Base-by-base conservation (phyloP, 2,329 filamentous ascomycete genomes). In the Chrysoporthe deuterocubensis region DNA sequence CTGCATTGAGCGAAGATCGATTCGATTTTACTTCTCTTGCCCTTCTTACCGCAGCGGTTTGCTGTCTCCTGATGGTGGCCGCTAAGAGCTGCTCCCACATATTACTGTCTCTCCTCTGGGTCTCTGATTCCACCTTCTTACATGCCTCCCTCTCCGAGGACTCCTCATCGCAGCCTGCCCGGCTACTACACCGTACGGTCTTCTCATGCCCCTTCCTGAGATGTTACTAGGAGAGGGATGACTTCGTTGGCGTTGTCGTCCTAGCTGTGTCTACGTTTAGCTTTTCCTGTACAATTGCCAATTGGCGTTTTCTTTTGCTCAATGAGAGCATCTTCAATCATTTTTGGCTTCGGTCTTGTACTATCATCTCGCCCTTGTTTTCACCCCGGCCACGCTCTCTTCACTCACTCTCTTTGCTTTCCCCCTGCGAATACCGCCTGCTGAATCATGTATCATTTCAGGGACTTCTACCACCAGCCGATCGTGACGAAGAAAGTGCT, bases 401-500 rank as follows among this genome's bases (percentile, higher is more conserved):
- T 69, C 73, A 65, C 70, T 73, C 56, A 71, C 69, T 69, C 67
- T 70, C 70, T 68, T 74, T 71, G 69, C 72, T 71, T 71, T 73
- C 74, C 71, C 71, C 68, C 67, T 70, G 73, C 74, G 73, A 74
- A 73, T 73, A 72, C 72, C 71, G 71, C 73, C 46, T 61, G 59
- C 67, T 67, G 61, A 71, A 70, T 16, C 68, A 67, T 68, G 71
- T 72, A 63, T 68, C 62, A 62, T 56, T 40, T 64, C 66, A 70
- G 68, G 59, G 59, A 48, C n/a, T 50, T 67, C 66, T 68, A 68
- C 67, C 64, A 65, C 52, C 54, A 58, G 46, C 68, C 60, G n/a
- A 75, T 77, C 72, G 76, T 67, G 74, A 64, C 70, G 87, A 87
- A 84, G 83, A 82, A 81, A 71, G 80, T 81, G 81, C 73, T 85